Evolutionary conservation across 176 grass and related monocot species (phyloP), one percentile per base, ranked within the genome.

Genomic region (Miscanthus lutarioriparius): DNA sequence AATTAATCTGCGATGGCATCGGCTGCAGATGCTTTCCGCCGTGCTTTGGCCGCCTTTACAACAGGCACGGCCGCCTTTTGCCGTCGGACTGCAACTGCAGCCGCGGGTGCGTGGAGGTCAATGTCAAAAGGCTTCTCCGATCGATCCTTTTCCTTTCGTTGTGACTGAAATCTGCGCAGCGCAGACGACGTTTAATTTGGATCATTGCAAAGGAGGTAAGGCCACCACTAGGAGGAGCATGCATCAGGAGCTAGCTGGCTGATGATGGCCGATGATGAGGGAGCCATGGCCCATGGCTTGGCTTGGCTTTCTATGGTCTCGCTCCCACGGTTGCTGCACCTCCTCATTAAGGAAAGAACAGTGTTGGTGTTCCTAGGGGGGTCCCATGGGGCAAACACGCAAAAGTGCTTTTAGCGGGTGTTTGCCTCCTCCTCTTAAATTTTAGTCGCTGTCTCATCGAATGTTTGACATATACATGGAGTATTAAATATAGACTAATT

Each of bases 301-400:
- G 62, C 38, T 41, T 35, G 5, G 2, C 53, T 59, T 81, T 76
- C 43, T 72, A 3, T 27, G 41, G 58, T 38, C 22, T 70, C 28
- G 10, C 23, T 25, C 61, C 1, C n/a, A 13, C 25, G 61, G 25
- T 26, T 64, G 35, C 77, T 90, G 88, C 83, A 65, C 79, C 84
- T 69, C 80, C 80, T 90, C 80, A 63, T 90, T 90, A 90, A 90
- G 88, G 84, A 83, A 90, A 87, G 67, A 90, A 69, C 80, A 83
- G 84, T 73, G 78, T 33, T 33, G 2, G 49, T 53, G 49, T 53
- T 53, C 49, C 49, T n/a, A 76, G 41, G 73, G 65, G n/a, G 2
- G 56, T 65, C 36, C 83, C 71, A 85, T 89, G 83, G 83, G 78
- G 16, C 56, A 61, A 61, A 25, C n/a, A 61, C 22, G 3, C 56